Percentiles rank a stretch among this genome's conserved stretches.
Conservation (phyloP, 106 monocot genomes). For the Posidonia australis region DNA sequence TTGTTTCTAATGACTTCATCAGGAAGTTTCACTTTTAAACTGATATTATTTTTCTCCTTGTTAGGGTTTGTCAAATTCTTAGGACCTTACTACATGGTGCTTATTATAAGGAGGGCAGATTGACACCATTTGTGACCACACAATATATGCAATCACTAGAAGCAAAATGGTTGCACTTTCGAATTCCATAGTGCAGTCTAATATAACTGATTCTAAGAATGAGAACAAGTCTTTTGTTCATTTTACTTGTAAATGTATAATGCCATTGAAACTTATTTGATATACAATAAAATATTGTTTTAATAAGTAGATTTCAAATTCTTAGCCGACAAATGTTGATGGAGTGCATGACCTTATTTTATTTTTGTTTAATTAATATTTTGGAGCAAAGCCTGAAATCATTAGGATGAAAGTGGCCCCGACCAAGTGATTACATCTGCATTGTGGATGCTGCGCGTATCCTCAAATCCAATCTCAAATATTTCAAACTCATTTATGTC, state of each 20-base stretch:
- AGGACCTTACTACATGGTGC: constrained; percentile 86
- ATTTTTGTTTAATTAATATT: too few relatives aligned
- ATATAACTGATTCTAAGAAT: constrained; percentile 35
- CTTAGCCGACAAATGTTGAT: too few relatives aligned
- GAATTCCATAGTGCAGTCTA: constrained; percentile 25
- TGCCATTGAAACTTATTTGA: not conserved
- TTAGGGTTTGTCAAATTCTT: constrained; percentile 82
- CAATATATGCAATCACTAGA: constrained; percentile 54
- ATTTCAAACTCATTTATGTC: not conserved
- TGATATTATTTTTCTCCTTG: constrained; percentile 8
- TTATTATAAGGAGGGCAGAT: constrained; percentile 74
- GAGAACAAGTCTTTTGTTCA: constrained; percentile 68
- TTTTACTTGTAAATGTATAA: constrained; percentile 17
- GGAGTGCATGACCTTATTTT: too few relatives aligned
- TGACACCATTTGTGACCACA: constrained; percentile 69
- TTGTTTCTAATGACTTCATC: not conserved
- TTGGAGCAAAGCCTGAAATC: too few relatives aligned
- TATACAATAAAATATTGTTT: too few relatives aligned
- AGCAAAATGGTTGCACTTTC: constrained; percentile 48
- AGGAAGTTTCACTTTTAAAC: not conserved
- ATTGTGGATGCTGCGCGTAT: too few relatives aligned
- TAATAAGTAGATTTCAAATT: too few relatives aligned
- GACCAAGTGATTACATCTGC: too few relatives aligned
- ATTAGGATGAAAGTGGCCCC: too few relatives aligned
- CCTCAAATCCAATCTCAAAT: too few relatives aligned